Base-by-base conservation (phyloP, 176 grass and related monocot species). In the Oryza meyeriana region DNA sequence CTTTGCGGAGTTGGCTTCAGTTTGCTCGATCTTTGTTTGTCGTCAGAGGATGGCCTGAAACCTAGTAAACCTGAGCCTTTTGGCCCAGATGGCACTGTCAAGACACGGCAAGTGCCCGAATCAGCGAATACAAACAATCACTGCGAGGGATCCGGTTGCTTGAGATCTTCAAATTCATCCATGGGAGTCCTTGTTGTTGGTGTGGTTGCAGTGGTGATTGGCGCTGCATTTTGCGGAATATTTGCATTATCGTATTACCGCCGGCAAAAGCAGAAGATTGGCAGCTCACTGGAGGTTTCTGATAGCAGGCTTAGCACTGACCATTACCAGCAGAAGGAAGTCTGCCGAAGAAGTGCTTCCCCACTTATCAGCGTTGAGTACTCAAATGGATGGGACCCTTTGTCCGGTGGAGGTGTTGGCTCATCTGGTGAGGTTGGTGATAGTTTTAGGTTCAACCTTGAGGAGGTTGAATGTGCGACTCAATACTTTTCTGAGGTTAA, bases 401-500 rank as follows among this genome's bases (percentile, higher is more conserved):
- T 94, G 69, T 81, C 89, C 5, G 87, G 88, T 25, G 89, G 81
- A 0, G 87, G 87, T 13, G 83, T 82, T 65, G 96, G 96, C 30
- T 90, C 88, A 64, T 95, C 87, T 0, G 70, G 90, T 12, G 89
- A 99, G 72, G 80, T 95, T 1, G 86, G 88, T 8, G 88, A 95
- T 58, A 95, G 89, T 74, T 93, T 95, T 16, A 81, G 88, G 67
- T 99, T 95, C 86, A 99, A 99, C 69, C 86, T 99, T 22, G 96
- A 99, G 61, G 96, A 99, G 89, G 93, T 99, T 0, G 96, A 99
- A 62, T 99, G 87, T 22, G 96, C 93, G 8, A 99, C 96, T 24
- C 96, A 99, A 32, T 99, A 99, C 77, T 99, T 99, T 31, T 99
- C 93, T 0, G 96, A 99, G 79, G 76, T 90, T 41, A 99, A 99